phyloP scores from a whole-genome alignment of 1,284 basidiomycete genomes.

The Apiotrichum veenhuisii region DNA sequence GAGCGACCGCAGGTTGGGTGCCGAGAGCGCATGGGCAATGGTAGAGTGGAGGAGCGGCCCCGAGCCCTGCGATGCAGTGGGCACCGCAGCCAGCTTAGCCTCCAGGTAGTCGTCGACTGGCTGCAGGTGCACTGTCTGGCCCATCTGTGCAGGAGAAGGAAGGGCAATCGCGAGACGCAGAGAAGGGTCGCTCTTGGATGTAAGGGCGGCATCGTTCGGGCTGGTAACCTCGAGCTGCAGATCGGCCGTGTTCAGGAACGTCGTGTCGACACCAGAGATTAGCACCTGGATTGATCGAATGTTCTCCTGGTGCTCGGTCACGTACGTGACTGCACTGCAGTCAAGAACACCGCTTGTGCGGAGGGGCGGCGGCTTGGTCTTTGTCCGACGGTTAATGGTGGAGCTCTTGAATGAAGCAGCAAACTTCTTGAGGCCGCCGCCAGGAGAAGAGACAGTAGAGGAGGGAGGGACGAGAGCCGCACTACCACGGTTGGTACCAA shows the following conservation, averaged over 20 bases:
- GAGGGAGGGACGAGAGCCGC: neutral
- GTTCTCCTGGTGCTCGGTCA: conserved; percentile 80
- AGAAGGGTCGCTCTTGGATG: conserved; percentile 60
- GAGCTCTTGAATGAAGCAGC: neutral
- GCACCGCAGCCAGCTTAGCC: conserved; percentile 58
- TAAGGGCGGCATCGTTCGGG: conserved; percentile 58
- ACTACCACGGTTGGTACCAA: too few relatives aligned
- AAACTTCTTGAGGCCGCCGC: neutral
- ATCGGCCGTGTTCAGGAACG: conserved; percentile 30
- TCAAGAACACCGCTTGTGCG: conserved; percentile 2
- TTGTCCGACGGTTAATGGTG: neutral
- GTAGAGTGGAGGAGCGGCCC: conserved; percentile 38
- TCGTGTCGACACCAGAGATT: conserved; percentile 33
- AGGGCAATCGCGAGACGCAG: conserved; percentile 61
- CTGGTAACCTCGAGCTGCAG: conserved; percentile 27
- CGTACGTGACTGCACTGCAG: conserved; percentile 51
- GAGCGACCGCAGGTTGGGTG: conserved; percentile 33
- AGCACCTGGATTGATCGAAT: conserved; percentile 71
- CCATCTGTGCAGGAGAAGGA: conserved; percentile 61
- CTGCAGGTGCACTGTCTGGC: conserved; percentile 59
- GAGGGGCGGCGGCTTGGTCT: neutral
- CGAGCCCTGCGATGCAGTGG: conserved; percentile 30
- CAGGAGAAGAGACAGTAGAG: neutral
- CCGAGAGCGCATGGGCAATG: conserved; percentile 36
- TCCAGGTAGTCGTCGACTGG: conserved; percentile 59